Evolutionary conservation across 257 asterid species (phyloP), one percentile per base, ranked within the genome.

Genomic region (Scutellaria minor): DNA sequence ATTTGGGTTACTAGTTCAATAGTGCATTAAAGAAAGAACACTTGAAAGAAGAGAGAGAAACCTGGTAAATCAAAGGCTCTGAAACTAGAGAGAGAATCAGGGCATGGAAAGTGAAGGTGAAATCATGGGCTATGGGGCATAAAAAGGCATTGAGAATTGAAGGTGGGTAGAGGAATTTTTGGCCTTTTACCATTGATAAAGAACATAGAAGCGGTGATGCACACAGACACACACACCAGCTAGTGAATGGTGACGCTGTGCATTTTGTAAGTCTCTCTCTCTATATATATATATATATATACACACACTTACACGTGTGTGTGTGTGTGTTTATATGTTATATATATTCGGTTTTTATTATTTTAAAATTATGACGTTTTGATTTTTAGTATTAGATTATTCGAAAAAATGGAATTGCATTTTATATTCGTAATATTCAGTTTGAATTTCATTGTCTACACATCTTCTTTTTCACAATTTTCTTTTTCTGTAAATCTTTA

Each of bases 181-280:
- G 65, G 71, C 60, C 35, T 61, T 50, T 71, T 47, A 54, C 65
- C 74, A 15, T 15, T 6, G 24, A 69, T 41, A 54, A 31, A 41
- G 66, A 42, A 8, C 45, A 14, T 55, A 14, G 51, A 42, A 46
- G 74, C 74, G 66, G 74, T 69, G 74, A 69, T 20, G 39, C 51
- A 51, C 67, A 40, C 44, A 57, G 20, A 27, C 18, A 6, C 64
- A 57, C 71, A 24, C 39, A 44, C 13, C 9, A 52, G 41, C n/a
- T 18, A 11, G 73, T 68, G 73, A 39, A 54, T 41, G 10, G 31
- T 68, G 74, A 56, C 74, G 48, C 60, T n/a, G 14, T 63, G 59
- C 41, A 18, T 6, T 69, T 54, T 35, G 14, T 44, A 64, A 24
- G 27, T 31, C 37, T 31, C 37, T 31, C 5, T 31, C 37, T 24